Conservation (phyloP, 2,329 filamentous ascomycete genomes). For the Botrytis aclada region DNA sequence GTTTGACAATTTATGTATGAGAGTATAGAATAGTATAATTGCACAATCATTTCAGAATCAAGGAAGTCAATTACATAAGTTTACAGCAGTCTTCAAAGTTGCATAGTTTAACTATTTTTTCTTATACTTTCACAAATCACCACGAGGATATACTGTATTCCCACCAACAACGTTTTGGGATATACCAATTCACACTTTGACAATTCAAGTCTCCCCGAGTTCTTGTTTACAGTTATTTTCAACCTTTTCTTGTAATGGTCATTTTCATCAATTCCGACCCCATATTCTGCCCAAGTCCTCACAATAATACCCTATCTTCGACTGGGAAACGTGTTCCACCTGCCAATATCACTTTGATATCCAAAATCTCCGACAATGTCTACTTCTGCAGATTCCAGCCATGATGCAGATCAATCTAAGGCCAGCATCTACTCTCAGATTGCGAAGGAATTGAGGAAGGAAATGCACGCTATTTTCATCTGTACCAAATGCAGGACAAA, state of each 20-base stretch:
- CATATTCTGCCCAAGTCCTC: neutral
- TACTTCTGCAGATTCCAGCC: neutral
- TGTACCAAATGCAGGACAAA: neutral
- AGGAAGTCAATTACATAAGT: neutral
- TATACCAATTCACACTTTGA: neutral
- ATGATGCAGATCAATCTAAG: neutral
- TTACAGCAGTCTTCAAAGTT: neutral
- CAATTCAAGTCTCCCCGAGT: neutral
- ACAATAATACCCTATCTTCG: neutral
- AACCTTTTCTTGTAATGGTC: neutral
- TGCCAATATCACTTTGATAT: neutral
- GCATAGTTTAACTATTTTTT: neutral
- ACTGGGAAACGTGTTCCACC: neutral
- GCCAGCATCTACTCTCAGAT: neutral
- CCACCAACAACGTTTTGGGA: neutral
- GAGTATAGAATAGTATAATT: neutral
- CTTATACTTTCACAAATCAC: rapidly evolving
- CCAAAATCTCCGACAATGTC: neutral
- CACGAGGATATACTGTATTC: neutral
- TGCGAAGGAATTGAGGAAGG: neutral
- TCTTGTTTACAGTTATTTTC: no score
- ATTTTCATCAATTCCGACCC: neutral
- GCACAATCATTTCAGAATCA: neutral
- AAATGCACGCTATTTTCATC: neutral
- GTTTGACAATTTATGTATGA: neutral